phyloP scores from a whole-genome alignment of 768 basidiomycete genomes.

The Gyrodon lividus region DNA sequence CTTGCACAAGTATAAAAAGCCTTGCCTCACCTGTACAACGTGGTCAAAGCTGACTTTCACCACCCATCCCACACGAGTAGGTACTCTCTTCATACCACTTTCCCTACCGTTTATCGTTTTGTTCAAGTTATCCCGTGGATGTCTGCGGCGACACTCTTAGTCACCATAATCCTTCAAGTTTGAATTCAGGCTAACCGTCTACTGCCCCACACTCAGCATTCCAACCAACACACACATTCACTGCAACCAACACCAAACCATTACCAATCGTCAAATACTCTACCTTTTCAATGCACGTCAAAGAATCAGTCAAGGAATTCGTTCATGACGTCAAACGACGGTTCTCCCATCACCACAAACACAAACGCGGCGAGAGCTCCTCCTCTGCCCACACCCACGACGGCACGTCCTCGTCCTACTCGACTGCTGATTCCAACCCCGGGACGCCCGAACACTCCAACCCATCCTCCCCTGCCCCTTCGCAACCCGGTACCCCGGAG shows the following conservation, averaged over 20 bases:
- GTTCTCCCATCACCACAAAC: slow-evolving; percentile 25
- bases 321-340: slow-evolving; percentile 33
- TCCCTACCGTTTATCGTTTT: background rate
- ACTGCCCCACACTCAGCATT: background rate
- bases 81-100: background rate
- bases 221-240: background rate
- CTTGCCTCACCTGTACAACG: slow-evolving; percentile 8
- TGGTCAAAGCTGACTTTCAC: background rate
- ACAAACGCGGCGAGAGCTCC: slow-evolving; percentile 13
- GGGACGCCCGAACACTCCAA: slow-evolving; percentile 8
- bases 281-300: slow-evolving; percentile 28
- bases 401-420: background rate
- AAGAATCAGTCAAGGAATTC: slow-evolving; percentile 27
- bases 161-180: background rate
- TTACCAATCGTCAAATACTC: background rate
- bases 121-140: background rate
- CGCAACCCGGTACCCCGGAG: slow-evolving; percentile 1
- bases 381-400: slow-evolving; percentile 8
- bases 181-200: background rate
- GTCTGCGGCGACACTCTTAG: background rate
- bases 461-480: slow-evolving; percentile 15
- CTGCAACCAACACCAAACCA: background rate
- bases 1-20: slow-evolving; percentile 1
- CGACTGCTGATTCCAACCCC: slow-evolving; percentile 1
- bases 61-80: slow-evolving; percentile 1